These are phyloP conservation scores for Ascocoryne sarcoides DNA, from an alignment of 2,329 filamentous ascomycete species.

Conservation along the genomic window DNA sequence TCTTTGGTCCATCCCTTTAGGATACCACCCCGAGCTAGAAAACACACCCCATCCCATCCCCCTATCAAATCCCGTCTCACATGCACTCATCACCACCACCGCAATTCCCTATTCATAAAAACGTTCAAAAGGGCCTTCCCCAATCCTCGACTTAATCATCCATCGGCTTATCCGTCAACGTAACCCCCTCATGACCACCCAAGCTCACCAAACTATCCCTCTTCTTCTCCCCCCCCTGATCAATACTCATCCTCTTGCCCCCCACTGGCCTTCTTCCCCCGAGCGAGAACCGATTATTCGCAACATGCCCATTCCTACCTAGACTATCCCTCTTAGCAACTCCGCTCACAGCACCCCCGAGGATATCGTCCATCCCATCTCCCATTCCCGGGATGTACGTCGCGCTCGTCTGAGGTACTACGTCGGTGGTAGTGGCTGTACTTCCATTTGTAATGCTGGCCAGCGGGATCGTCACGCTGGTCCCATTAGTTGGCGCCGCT, in stretches of 20 bases:
- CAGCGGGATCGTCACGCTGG: constrained; percentile 4
- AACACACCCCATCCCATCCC: too few relatives aligned
- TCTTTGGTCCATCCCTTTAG: too few relatives aligned
- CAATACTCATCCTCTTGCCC: constrained; percentile 29
- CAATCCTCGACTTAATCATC: constrained; percentile 47
- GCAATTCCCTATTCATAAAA: too few relatives aligned
- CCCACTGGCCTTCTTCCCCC: constrained; percentile 26
- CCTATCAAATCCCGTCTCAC: too few relatives aligned
- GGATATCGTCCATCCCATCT: constrained; percentile 15
- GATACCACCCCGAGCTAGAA: too few relatives aligned
- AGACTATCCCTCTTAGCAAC: constrained; percentile 59
- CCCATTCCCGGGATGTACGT: constrained; percentile 25
- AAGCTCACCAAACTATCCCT: constrained; percentile 25
- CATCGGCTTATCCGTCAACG: constrained; percentile 69
- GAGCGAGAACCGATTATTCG: constrained; percentile 38
- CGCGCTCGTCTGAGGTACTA: constrained; percentile 18
- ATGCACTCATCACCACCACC: too few relatives aligned
- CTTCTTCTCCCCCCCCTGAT: constrained; percentile 19
- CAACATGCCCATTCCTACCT: constrained; percentile 44
- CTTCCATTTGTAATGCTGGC: constrained; percentile 21
- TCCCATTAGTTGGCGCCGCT: constrained; percentile 12
- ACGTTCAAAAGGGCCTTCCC: too few relatives aligned
- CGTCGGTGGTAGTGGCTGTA: constrained; percentile 5
- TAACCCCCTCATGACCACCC: constrained; percentile 44
- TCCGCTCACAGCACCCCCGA: constrained; percentile 1